phyloP scores from a whole-genome alignment of 176 grass and related monocot species.

The Avena eriantha region DNA sequence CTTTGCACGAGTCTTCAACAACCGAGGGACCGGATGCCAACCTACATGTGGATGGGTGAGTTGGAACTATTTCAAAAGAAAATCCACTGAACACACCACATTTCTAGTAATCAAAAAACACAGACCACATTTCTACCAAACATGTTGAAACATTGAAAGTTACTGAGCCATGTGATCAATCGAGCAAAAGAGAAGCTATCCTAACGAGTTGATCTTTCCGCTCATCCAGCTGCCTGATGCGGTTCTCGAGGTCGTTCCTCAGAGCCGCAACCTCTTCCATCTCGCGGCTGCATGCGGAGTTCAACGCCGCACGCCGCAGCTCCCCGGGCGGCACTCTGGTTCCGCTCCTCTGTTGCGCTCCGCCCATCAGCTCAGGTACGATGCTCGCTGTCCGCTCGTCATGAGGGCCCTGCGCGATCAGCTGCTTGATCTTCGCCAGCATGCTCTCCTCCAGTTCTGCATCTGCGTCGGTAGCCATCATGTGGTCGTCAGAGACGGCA shows the following conservation, averaged over 20 bases:
- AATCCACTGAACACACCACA: no score
- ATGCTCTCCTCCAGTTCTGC: no score
- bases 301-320: not conserved
- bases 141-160: no score
- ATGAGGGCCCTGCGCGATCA: not conserved
- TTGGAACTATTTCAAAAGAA: no score
- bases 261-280: conserved; percentile 15
- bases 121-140: no score
- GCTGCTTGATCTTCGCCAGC: not conserved
- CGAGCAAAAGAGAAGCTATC: not conserved
- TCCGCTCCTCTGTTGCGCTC: not conserved
- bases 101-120: no score
- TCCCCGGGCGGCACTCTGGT: not conserved
- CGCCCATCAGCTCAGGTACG: not conserved
- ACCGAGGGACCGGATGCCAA: no score
- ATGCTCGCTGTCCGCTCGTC: conserved; percentile 12
- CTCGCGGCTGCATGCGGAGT: conserved; percentile 20
- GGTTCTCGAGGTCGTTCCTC: conserved; percentile 38
- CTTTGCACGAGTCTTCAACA: no score
- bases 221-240: conserved; percentile 27
- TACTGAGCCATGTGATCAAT: not conserved
- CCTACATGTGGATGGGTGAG: no score
- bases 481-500: not conserved
- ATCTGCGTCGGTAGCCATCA: not conserved
- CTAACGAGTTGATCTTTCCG: not conserved